Base-by-base conservation (phyloP, 345 rosid genomes). In the Syzygium aqueum region DNA sequence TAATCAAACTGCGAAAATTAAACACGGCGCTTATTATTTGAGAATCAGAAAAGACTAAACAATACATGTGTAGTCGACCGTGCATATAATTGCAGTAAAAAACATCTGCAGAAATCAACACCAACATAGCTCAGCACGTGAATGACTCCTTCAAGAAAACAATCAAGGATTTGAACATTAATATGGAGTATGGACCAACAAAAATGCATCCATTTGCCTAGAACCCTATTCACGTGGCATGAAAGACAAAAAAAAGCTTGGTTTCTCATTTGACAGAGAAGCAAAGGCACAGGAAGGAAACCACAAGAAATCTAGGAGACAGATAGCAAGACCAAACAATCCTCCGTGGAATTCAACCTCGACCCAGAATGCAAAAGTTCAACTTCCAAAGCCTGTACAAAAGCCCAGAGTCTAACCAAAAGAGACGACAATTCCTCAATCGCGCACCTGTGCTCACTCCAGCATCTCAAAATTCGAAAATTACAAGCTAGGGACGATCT, bases 11-110 rank as follows among this genome's bases (percentile, higher is more conserved):
- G 87, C 46, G 89, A 51, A 83, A 37, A 89, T 84, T 15, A 86
- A 8, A 87, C 85, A 90, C 65, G 83, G 80, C 19, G 7, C 46
- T 67, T 85, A 49, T 51, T 86, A 22, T 84, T 89, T 85, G 78
- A 80, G 37, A 84, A 33, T 54, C 25, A 30, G 49, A 59, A 37
- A 86, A 53, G 56, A 53, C 23, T 51, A 50, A 30, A 28, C 19
- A 84, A 84, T 53, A 53, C 17, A 8, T 7, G 46, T 30, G 46
- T 84, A 30, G 56, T 28, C 43, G 23, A 30, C 63, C 19, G 17
- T 52, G 59, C 59, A 84, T 52, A 84, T 9, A 52, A 84, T 84
- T 9, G 46, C 22, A 67, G 46, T 33, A 3, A 67, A 67, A 67
- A 17, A 33, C 25, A 5, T 33, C 80, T 2, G 43, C 80, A 67